Conservation (phyloP, 2,329 filamentous ascomycete species). For the Calcarisporium arbuscula region DNA sequence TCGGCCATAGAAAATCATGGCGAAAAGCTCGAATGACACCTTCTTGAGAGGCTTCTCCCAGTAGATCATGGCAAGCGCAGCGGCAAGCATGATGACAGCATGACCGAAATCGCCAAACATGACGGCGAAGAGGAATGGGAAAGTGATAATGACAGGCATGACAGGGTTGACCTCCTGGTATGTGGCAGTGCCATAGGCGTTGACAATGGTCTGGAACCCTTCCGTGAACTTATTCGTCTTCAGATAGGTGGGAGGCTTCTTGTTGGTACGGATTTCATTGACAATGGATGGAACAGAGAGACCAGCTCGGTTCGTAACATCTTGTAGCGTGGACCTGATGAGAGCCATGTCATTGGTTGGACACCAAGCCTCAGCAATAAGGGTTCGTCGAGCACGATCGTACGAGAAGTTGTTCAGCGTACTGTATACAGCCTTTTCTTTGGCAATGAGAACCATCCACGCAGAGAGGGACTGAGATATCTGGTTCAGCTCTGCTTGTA, state of each 20-base stretch:
- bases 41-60: conserved; percentile 93
- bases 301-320: conserved; percentile 93
- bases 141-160: conserved; percentile 90
- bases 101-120: conserved; percentile 99
- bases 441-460: conserved; percentile 97
- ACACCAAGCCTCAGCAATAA: conserved; percentile 97
- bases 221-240: conserved; percentile 99
- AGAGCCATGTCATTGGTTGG: conserved; percentile 83
- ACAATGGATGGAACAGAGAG: conserved; percentile 97
- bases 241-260: conserved; percentile 93
- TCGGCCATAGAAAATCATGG: conserved; percentile 97
- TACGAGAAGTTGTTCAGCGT: conserved; percentile 96
- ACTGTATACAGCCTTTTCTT: conserved; percentile 97
- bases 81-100: conserved; percentile 78
- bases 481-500: conserved; percentile 87
- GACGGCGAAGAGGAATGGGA: conserved; percentile 98
- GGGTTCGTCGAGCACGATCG: conserved; percentile 87
- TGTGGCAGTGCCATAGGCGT: conserved; percentile 95
- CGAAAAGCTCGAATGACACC: conserved; percentile 85
- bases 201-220: conserved; percentile 97
- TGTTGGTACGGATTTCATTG: conserved; percentile 95
- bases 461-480: conserved; percentile 88
- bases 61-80: conserved; percentile 89
- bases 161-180: conserved; percentile 97
- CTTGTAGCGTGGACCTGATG: conserved; percentile 89